phyloP scores from a whole-genome alignment of 106 monocot species.

The Phalaenopsis equestris region DNA sequence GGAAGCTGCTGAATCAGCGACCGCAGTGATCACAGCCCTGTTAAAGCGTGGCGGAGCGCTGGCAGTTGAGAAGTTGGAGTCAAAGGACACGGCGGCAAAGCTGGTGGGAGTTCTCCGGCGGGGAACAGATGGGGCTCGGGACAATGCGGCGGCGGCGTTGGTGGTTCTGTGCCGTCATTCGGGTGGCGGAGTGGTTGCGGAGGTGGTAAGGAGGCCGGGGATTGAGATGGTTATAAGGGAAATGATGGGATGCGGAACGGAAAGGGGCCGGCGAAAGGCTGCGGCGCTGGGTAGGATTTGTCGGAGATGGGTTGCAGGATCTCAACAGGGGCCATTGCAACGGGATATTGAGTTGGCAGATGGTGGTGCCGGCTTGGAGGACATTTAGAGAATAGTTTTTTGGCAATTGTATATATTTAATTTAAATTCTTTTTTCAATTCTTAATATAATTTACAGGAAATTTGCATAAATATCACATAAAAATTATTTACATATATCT shows the following conservation, averaged over 20 bases:
- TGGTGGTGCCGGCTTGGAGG: neutral
- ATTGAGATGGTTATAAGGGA: conserved; percentile 63
- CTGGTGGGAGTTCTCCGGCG: conserved; percentile 40
- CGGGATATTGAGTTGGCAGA: neutral
- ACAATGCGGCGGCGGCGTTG: conserved; percentile 52
- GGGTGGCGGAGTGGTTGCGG: conserved; percentile 10
- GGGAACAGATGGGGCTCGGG: conserved; percentile 57
- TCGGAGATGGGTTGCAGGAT: conserved; percentile 36
- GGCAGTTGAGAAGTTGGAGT: conserved; percentile 21
- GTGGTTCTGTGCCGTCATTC: conserved; percentile 35
- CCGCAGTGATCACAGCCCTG: conserved; percentile 48
- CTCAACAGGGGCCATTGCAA: neutral
- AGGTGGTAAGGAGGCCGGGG: conserved; percentile 28
- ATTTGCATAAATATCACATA: too few species aligned
- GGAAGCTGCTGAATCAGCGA: conserved; percentile 46
- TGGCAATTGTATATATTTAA: neutral
- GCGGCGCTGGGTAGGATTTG: conserved; percentile 51
- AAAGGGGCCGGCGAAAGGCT: conserved; percentile 48
- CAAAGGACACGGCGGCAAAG: conserved; percentile 22
- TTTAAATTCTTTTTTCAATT: too few species aligned
- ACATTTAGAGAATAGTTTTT: neutral
- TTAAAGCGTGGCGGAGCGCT: conserved; percentile 63
- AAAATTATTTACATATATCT: too few species aligned
- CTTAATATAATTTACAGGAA: too few species aligned
- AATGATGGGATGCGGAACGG: conserved; percentile 51